Evolutionary conservation across 306 rosid genomes (phyloP), one percentile per base, ranked within the genome.

Genomic region (Begonia fuchsioides): DNA sequence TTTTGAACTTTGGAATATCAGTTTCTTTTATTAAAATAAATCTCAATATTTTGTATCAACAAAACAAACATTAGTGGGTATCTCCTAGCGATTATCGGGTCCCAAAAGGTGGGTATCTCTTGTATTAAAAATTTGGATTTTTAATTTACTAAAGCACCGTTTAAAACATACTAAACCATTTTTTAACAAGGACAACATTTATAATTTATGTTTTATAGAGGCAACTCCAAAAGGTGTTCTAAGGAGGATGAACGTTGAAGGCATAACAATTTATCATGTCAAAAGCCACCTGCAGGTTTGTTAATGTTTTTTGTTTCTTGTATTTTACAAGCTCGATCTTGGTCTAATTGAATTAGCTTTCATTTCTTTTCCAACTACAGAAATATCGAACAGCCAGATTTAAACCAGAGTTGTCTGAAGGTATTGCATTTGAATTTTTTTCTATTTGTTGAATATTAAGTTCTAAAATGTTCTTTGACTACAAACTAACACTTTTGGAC

Each of bases 141-240:
- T n/a, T n/a, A n/a, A n/a, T n/a, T n/a, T n/a, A n/a, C n/a, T n/a
- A n/a, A n/a, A n/a, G n/a, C n/a, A n/a, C n/a, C n/a, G n/a, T n/a
- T n/a, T n/a, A n/a, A n/a, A n/a, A n/a, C n/a, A n/a, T n/a, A n/a
- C n/a, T n/a, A n/a, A n/a, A n/a, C n/a, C n/a, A n/a, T n/a, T n/a
- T n/a, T n/a, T n/a, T n/a, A n/a, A n/a, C n/a, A n/a, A n/a, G n/a
- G n/a, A n/a, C n/a, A n/a, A n/a, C n/a, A n/a, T n/a, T n/a, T n/a
- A n/a, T n/a, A n/a, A n/a, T n/a, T 50, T 62, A 49, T 62, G 59
- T 58, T 9, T 17, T 32, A 53, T 88, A 88, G 94, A 76, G 72
- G 97, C 97, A 59, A 84, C 97, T 45, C 97, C 97, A 2, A 88
- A 88, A 76, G 97, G 95, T 58, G 86, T 88, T 60, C 61, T 78